Evolutionary conservation across 495 filamentous ascomycete genomes (phyloP), one percentile per base, ranked within the genome.

Genomic region (Aspergillus asperescens): DNA sequence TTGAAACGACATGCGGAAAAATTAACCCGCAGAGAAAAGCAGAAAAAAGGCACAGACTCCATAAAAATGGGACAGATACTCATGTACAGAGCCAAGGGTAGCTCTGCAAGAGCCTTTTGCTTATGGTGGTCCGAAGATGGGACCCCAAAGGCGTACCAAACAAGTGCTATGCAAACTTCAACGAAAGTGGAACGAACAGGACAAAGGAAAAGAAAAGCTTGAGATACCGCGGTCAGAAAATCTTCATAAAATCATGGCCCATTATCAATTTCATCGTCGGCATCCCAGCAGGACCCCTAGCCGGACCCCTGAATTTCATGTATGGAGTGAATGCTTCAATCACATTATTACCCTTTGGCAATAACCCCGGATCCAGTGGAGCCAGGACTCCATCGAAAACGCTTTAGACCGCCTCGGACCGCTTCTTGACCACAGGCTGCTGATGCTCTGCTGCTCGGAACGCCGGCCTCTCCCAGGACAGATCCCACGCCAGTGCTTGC

Each of bases 401-500:
- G 68, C 57, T 65, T 73, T 8, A 76, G 62, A 1, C 73, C 61
- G 6, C 71, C 73, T 19, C 65, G 63, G 19, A 76, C 69, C 1
- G 73, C 73, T 59, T 76, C 71, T 42, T 70, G 70, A 1, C 73
- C 70, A 49, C 73, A 76, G 1, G 60, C 61, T 7, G 65, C 61
- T 3, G 73, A 72, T 20, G 67, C 59, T 23, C 65, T 62, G n/a
- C 62, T 62, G 4, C 61, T 56, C 7, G 62, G 55, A 41, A 67
- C 57, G 28, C 52, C 50, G 9, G 63, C 62, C 47, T 71, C 67
- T 7, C 64, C 63, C 48, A 69, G 60, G 15, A 67, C 51, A 6
- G 55, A 58, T 5, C 57, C 66, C 8, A 74, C 67, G 4, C 71
- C 68, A 2, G 69, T 59, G 12, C 69, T 72, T 19, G 73, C 73